Evolutionary conservation across 257 asterid species (phyloP), one percentile per base, ranked within the genome.

Genomic region (Coffea eugenioides): DNA sequence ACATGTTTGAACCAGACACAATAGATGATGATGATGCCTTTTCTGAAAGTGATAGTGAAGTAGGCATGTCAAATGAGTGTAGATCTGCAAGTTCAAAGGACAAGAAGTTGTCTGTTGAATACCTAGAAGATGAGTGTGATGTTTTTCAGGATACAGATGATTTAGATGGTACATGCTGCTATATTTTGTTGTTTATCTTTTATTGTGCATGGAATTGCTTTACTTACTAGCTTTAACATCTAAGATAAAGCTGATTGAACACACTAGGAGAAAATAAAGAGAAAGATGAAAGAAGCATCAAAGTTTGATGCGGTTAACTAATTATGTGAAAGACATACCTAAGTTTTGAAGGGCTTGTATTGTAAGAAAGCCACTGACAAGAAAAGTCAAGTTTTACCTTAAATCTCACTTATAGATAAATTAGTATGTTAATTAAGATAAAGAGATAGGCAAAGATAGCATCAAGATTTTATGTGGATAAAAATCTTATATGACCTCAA

Each of bases 121-220:
- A 66, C 82, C 88, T 92, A 71, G 97, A 91, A 90, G 97, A 90
- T 84, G 97, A 88, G 76, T 87, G 84, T 73, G 96, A 92, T 83
- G 57, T 79, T 61, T 77, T 86, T 75, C 89, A 75, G 78, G 92
- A 86, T 70, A 92, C 71, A 25, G 92, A 92, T 88, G 97, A 92
- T 85, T 85, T 92, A 54, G 97, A 92, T 79, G 96, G 97, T 91
- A 88, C 39, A 54, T 54, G 51, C 45, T 74, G 49, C n/a, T 15
- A 8, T 8, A n/a, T 34, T 16, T 48, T 82, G 41, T 25, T 75
- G 43, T 67, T 46, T 34, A 54, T 39, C 41, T 27, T n/a, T 14
- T 65, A 65, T 39, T 39, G 6, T 54, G 54, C 69, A 36, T 51
- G 52, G 36, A 21, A 27, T 45, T 73, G 16, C 48, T 75, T 45